phyloP scores from a whole-genome alignment of 495 filamentous ascomycete species.

The Lasiosphaeria hispida region DNA sequence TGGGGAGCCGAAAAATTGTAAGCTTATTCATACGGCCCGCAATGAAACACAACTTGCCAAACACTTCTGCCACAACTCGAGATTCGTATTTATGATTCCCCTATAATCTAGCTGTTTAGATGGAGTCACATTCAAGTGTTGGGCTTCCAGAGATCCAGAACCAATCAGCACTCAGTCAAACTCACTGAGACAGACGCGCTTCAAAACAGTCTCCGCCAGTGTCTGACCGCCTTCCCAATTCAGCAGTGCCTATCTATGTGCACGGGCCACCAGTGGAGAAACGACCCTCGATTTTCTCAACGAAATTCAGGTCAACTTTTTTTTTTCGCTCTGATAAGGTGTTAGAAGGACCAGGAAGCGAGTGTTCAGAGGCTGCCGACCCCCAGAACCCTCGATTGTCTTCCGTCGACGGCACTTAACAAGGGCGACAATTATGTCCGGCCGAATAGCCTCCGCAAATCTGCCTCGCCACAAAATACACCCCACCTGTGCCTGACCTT shows the following conservation, averaged over 20 bases:
- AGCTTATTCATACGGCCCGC: no score
- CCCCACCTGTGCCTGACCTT: not conserved
- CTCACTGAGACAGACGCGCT: no score
- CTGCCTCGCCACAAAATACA: constrained; percentile 8
- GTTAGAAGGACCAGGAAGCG: not conserved
- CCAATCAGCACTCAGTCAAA: not conserved
- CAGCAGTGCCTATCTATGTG: not conserved
- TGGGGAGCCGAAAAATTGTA: no score
- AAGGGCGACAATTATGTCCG: constrained; percentile 13
- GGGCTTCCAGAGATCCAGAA: not conserved
- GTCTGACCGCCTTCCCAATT: constrained; percentile 15
- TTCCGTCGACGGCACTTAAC: not conserved
- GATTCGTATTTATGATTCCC: no score
- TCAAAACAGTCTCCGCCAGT: no score
- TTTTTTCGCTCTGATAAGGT: constrained; percentile 14
- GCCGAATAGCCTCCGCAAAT: constrained; percentile 2
- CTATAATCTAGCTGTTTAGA: no score
- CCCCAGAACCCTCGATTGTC: no score
- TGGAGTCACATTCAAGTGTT: no score
- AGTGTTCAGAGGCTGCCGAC: no score
- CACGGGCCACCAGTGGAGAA: constrained; percentile 20
- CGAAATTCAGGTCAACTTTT: constrained; percentile 4
- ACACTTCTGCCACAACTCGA: no score
- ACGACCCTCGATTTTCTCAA: constrained; percentile 5
- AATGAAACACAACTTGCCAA: no score